Conservation (phyloP, 2,329 filamentous ascomycete species). For the Botrytis fragariae region DNA sequence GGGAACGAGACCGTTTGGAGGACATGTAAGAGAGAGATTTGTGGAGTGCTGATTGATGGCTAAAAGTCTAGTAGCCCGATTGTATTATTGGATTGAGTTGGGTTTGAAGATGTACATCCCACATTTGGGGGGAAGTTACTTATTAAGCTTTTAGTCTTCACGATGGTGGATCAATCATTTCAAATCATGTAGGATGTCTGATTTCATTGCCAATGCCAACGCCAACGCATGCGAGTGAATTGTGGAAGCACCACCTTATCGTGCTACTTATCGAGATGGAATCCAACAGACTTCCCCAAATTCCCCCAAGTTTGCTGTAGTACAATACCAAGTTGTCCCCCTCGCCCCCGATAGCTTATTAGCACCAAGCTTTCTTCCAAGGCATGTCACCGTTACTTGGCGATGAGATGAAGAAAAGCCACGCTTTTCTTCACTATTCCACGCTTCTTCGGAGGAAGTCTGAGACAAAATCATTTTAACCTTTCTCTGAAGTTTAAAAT, state of each 20-base stretch:
- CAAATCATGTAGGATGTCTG: neutral
- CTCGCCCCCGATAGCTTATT: slow-evolving; percentile 13
- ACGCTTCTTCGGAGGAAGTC: neutral
- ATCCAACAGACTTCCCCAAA: neutral
- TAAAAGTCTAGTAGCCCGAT: neutral
- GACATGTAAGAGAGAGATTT: neutral
- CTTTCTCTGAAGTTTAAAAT: neutral
- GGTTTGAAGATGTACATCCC: neutral
- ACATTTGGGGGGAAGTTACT: neutral
- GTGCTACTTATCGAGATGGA: neutral
- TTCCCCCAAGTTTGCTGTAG: neutral
- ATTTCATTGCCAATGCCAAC: neutral
- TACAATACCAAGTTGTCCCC: neutral
- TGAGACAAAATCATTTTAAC: neutral
- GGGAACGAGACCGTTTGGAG: neutral
- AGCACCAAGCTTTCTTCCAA: slow-evolving; percentile 20
- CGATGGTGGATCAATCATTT: neutral
- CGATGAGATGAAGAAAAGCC: slow-evolving; percentile 16
- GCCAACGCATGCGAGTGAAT: neutral
- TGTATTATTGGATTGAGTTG: neutral
- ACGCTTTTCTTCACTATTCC: neutral
- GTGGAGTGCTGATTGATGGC: neutral
- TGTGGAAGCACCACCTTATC: neutral
- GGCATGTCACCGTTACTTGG: slow-evolving; percentile 14
- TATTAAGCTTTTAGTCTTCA: neutral